phyloP scores from a whole-genome alignment of 1,284 basidiomycete species.

The Sanghuangporus sanghuang region DNA sequence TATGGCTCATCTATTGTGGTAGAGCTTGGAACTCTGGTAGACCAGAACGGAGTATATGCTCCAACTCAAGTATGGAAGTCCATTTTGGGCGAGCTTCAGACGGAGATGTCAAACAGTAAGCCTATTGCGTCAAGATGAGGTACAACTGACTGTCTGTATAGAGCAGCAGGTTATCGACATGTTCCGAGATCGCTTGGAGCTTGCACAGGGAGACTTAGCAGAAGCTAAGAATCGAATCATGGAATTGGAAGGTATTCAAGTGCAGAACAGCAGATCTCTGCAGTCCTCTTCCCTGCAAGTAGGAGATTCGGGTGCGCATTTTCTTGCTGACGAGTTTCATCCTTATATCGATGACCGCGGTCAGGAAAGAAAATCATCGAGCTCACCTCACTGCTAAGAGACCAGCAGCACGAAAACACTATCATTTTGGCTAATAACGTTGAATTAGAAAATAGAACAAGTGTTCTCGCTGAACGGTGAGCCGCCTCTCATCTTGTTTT shows the following conservation, averaged over 20 bases:
- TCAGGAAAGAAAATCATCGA: conserved; percentile 3
- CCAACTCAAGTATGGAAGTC: conserved; percentile 11
- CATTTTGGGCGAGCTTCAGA: conserved; percentile 8
- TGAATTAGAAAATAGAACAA: conserved; percentile 1
- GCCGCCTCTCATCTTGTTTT: neutral
- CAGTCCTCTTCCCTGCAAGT: conserved; percentile 1
- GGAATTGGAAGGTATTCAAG: conserved; percentile 11
- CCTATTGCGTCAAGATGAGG: neutral
- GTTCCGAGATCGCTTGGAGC: conserved; percentile 16
- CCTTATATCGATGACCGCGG: neutral
- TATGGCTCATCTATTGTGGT: neutral
- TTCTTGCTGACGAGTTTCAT: neutral
- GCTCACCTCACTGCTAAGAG: neutral
- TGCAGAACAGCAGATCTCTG: neutral
- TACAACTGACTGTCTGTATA: neutral
- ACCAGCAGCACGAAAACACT: conserved; percentile 4
- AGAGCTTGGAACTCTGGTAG: conserved; percentile 7
- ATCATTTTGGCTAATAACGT: conserved; percentile 5
- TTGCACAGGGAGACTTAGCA: conserved; percentile 11
- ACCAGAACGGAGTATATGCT: conserved; percentile 1
- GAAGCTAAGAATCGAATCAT: conserved; percentile 12
- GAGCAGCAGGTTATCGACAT: conserved; percentile 17
- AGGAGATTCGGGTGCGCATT: conserved; percentile 1
- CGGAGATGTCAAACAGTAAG: conserved; percentile 7
- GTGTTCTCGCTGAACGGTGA: neutral